Evolutionary conservation across 208 protist genomes (phyloP).

Genomic region (Wallacemonas sp.): DNA sequence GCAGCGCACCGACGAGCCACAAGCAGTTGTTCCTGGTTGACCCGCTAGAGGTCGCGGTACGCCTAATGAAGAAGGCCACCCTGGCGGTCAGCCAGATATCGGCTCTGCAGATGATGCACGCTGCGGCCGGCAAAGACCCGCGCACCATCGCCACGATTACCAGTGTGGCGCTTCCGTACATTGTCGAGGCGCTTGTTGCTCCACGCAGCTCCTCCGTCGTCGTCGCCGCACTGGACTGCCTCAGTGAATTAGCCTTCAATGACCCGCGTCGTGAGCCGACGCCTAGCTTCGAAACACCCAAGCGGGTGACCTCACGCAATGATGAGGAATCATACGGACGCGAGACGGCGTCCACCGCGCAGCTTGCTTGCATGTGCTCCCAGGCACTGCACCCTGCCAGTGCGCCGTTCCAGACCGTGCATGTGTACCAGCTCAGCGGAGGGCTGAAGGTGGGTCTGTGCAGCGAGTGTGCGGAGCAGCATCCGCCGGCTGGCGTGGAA

Average conservation of each 20-base stretch:
- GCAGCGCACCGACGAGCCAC: conserved; percentile 19
- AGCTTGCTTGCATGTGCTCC: conserved; percentile 16
- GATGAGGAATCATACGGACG: background rate
- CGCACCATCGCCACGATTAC: conserved; percentile 48
- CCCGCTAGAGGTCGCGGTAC: conserved; percentile 61
- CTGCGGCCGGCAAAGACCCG: conserved; percentile 37
- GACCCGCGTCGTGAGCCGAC: conserved; percentile 26
- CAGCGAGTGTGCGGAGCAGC: conserved; percentile 41
- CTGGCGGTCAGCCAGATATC: conserved; percentile 57
- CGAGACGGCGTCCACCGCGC: background rate
- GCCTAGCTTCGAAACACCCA: background rate
- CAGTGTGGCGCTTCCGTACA: conserved; percentile 29
- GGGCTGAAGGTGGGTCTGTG: conserved; percentile 34
- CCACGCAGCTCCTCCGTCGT: conserved; percentile 45
- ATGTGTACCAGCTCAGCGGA: conserved; percentile 27
- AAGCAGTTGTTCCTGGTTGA: conserved; percentile 54
- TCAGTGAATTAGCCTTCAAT: conserved; percentile 68
- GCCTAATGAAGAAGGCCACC: conserved; percentile 29
- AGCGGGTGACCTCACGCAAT: background rate
- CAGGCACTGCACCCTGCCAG: conserved; percentile 18
- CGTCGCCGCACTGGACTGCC: conserved; percentile 56
- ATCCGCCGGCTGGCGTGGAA: conserved; percentile 33
- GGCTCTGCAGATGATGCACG: conserved; percentile 35
- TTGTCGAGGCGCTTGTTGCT: conserved; percentile 34
- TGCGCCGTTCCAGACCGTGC: conserved; percentile 54